phyloP scores from a whole-genome alignment of 1,284 basidiomycete genomes.

The Blastosporella zonata region DNA sequence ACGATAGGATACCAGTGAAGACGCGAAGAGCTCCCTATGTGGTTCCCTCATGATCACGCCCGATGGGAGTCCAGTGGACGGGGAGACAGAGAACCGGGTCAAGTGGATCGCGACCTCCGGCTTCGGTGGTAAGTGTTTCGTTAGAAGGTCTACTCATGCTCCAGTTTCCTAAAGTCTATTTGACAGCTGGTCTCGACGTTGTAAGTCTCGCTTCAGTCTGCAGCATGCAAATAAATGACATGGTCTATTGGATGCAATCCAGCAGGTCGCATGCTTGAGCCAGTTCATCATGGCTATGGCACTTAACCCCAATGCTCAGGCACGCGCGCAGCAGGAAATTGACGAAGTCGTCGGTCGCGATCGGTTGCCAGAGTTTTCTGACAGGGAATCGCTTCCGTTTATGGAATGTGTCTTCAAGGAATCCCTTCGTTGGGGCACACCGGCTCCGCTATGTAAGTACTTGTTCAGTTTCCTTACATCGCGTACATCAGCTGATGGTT shows the following conservation, averaged over 20 bases:
- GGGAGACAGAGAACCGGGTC: slow-evolving; percentile 18
- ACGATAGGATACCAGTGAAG: slow-evolving; percentile 15
- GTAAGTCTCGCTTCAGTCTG: slow-evolving; percentile 3
- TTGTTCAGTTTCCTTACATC: not conserved
- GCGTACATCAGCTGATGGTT: too few species aligned
- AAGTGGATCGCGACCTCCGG: slow-evolving; percentile 21
- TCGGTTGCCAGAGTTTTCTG: slow-evolving; percentile 15
- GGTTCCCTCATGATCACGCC: slow-evolving; percentile 18
- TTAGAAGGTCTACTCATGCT: not conserved
- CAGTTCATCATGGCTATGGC: slow-evolving; percentile 20
- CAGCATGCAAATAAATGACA: not conserved
- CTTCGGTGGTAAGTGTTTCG: slow-evolving; percentile 14
- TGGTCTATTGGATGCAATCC: not conserved
- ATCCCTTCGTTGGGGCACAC: slow-evolving; percentile 19
- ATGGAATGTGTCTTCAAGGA: slow-evolving; percentile 21
- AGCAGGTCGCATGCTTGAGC: slow-evolving; percentile 18
- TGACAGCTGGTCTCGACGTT: slow-evolving; percentile 18
- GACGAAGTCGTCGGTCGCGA: slow-evolving; percentile 18
- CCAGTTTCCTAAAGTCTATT: not conserved
- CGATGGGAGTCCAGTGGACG: slow-evolving; percentile 17
- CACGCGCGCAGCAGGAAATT: slow-evolving; percentile 17
- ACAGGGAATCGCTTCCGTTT: slow-evolving; percentile 15
- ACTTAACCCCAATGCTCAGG: slow-evolving; percentile 15
- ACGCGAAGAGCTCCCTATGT: slow-evolving; percentile 19
- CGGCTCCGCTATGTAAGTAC: slow-evolving; percentile 17